phyloP scores from a whole-genome alignment of 2,329 filamentous ascomycete genomes.

The Trichoderma polysporum region DNA sequence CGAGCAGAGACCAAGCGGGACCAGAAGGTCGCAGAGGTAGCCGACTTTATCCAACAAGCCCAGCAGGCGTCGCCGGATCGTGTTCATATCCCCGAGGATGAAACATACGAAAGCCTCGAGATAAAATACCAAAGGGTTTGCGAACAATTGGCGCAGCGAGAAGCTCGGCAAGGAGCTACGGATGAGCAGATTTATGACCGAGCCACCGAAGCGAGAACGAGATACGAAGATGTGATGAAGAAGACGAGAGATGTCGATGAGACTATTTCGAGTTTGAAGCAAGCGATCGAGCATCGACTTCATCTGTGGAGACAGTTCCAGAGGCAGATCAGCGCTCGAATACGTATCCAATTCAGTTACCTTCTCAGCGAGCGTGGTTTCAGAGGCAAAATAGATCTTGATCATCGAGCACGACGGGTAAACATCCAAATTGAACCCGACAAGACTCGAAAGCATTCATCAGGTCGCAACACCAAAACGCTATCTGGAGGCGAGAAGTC shows the following conservation, averaged over 20 bases:
- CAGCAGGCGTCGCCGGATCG: slow-evolving; percentile 52
- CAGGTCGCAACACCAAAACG: slow-evolving; percentile 83
- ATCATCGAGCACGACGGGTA: slow-evolving; percentile 72
- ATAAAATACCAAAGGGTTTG: slow-evolving; percentile 55
- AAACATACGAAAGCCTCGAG: slow-evolving; percentile 59
- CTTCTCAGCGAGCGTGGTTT: slow-evolving; percentile 88
- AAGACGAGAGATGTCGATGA: slow-evolving; percentile 42
- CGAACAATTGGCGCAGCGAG: slow-evolving; percentile 58
- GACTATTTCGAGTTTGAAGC: slow-evolving; percentile 48
- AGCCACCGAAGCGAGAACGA: slow-evolving; percentile 41
- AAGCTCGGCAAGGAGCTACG: slow-evolving; percentile 59
- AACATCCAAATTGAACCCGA: slow-evolving; percentile 75
- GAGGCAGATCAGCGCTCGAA: slow-evolving; percentile 78
- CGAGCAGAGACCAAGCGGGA: slow-evolving; percentile 49
- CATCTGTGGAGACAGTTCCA: slow-evolving; percentile 80
- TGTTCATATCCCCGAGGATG: slow-evolving; percentile 62
- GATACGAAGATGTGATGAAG: slow-evolving; percentile 44
- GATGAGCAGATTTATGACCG: slow-evolving; percentile 63
- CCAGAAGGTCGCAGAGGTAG: slow-evolving; percentile 47
- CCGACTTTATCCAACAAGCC: slow-evolving; percentile 57
- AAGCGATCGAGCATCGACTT: slow-evolving; percentile 67
- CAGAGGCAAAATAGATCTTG: slow-evolving; percentile 74
- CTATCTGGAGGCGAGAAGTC: slow-evolving; percentile 96
- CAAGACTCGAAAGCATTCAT: slow-evolving; percentile 65
- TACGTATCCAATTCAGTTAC: slow-evolving; percentile 83